Percentiles rank a stretch among this genome's conserved stretches.
These are phyloP conservation scores for Termitomyces sp. DNA, from an alignment of 768 basidiomycete species.

Conservation along the genomic window DNA sequence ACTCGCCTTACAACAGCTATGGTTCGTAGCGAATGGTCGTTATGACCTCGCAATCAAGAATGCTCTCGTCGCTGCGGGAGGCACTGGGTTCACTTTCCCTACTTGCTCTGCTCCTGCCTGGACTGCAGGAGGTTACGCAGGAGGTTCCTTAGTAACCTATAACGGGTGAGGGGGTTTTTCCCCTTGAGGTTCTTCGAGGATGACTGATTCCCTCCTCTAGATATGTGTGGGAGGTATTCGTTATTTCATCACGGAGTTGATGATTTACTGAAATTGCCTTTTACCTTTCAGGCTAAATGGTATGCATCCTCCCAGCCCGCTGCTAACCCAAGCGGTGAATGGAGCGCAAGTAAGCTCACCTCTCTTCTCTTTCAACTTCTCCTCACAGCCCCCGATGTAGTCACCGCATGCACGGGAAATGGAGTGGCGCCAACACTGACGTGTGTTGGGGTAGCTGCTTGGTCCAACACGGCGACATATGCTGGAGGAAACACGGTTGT, in stretches of 20 bases:
- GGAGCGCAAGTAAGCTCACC: slow-evolving; percentile 53
- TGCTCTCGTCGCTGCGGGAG: slow-evolving; percentile 54
- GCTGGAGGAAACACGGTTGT: slow-evolving; percentile 48
- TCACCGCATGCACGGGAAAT: slow-evolving; percentile 49
- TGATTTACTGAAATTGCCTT: not conserved
- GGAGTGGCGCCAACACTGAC: slow-evolving; percentile 19
- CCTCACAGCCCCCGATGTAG: slow-evolving; percentile 22
- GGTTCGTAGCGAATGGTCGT: slow-evolving; percentile 45
- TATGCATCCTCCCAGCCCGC: slow-evolving; percentile 47
- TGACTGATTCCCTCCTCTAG: slow-evolving; percentile 23
- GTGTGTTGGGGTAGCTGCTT: slow-evolving; percentile 49
- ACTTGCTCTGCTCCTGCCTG: slow-evolving; percentile 56
- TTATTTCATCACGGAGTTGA: not conserved
- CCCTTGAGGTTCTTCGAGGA: not conserved
- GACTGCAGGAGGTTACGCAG: slow-evolving; percentile 48
- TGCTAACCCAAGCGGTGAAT: slow-evolving; percentile 50
- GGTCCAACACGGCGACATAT: slow-evolving; percentile 46
- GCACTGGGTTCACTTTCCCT: slow-evolving; percentile 67
- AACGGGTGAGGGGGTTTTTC: slow-evolving; percentile 38
- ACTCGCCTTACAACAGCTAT: not conserved
- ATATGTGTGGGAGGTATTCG: slow-evolving; percentile 59
- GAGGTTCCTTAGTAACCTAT: slow-evolving; percentile 50
- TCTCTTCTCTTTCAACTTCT: not conserved
- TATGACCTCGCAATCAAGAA: slow-evolving; percentile 62
- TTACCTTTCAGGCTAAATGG: slow-evolving; percentile 50